Percentiles rank a stretch among this genome's conserved stretches.
Conservation (phyloP, 305 asterid species). For the Plantago rigida region DNA sequence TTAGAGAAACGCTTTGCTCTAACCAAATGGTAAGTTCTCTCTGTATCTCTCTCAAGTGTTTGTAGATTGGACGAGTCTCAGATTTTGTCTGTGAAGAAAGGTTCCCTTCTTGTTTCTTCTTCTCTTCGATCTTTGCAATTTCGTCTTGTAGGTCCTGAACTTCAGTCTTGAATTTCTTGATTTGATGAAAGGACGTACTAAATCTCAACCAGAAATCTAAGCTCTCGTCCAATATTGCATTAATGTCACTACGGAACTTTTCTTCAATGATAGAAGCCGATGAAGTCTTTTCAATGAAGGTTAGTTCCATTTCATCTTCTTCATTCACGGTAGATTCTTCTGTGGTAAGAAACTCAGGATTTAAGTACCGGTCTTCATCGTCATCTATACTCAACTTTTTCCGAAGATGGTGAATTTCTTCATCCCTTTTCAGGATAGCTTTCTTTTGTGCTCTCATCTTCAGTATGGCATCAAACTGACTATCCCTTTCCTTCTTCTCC, state of each 20-base stretch:
- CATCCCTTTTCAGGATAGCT: conserved; percentile 46
- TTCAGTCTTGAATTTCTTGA: conserved; percentile 62
- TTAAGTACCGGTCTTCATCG: conserved; percentile 20
- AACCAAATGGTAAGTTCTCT: conserved; percentile 37
- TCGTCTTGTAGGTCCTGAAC: conserved; percentile 58
- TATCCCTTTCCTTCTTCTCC: conserved; percentile 53
- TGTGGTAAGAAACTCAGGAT: conserved; percentile 12
- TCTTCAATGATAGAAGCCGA: conserved; percentile 44
- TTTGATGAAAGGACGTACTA: conserved; percentile 65
- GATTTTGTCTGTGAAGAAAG: conserved; percentile 25
- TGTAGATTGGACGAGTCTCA: conserved; percentile 43
- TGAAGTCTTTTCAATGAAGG: conserved; percentile 28
- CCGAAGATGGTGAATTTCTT: conserved; percentile 45
- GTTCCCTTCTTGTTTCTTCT: conserved; percentile 28
- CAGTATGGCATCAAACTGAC: conserved; percentile 33
- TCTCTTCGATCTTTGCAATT: conserved; percentile 32
- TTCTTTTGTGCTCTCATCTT: conserved; percentile 38
- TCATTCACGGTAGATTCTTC: background rate
- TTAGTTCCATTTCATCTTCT: conserved; percentile 30
- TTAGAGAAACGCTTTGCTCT: conserved; percentile 34
- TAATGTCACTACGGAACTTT: conserved; percentile 50
- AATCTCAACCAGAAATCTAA: conserved; percentile 84
- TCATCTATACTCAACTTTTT: conserved; percentile 28
- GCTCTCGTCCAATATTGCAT: conserved; percentile 57
- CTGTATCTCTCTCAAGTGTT: conserved; percentile 49